Conservation (phyloP, 1,284 basidiomycete species). For the Boletus smithii region DNA sequence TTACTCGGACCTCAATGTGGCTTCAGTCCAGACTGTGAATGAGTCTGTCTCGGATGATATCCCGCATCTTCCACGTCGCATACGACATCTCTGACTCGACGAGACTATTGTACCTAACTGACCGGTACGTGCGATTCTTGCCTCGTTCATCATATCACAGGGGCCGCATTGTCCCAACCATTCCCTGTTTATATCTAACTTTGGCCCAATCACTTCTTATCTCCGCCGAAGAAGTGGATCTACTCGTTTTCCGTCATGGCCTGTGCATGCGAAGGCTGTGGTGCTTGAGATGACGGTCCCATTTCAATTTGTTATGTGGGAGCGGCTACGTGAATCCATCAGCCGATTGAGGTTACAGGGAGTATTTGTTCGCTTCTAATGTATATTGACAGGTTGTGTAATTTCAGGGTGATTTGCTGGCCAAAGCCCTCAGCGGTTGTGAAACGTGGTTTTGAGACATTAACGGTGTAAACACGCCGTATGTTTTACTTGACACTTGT, state of each 20-base stretch:
- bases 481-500: slow-evolving; percentile 2
- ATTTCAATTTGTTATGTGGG: no score
- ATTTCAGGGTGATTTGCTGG: neutral
- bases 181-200: neutral
- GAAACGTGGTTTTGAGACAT: slow-evolving; percentile 13
- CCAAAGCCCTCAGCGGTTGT: neutral
- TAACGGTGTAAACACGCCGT: slow-evolving; percentile 5
- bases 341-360: no score
- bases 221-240: slow-evolving; percentile 22
- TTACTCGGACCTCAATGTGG: no score
- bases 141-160: no score
- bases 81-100: no score
- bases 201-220: slow-evolving; percentile 13
- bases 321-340: neutral
- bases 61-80: no score
- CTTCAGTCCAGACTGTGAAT: no score
- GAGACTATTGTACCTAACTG: no score
- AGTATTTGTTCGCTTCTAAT: neutral
- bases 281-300: neutral
- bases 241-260: neutral
- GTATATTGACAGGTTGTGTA: slow-evolving; percentile 2
- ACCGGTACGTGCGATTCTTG: no score
- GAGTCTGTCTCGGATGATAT: no score
- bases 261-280: neutral
- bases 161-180: no score